Conservation (phyloP, 2,329 filamentous ascomycete genomes). For the Parafenestella ontariensis region DNA sequence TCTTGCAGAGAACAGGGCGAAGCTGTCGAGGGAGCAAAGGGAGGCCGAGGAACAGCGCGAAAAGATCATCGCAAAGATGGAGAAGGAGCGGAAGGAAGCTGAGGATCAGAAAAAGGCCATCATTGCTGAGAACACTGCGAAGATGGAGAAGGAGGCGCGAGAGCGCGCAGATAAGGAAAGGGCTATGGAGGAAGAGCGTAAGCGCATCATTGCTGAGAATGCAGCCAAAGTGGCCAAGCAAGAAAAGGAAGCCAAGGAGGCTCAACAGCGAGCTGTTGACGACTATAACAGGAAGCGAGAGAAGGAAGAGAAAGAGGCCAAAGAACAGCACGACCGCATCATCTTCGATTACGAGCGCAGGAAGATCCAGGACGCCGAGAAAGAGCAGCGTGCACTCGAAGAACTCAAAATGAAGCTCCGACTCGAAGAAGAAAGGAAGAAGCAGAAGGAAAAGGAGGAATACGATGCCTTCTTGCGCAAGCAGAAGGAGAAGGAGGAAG, state of each 20-base stretch:
- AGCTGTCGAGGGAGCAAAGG: slow-evolving; percentile 35
- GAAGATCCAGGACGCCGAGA: slow-evolving; percentile 46
- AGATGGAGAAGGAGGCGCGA: slow-evolving; percentile 37
- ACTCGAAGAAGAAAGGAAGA: slow-evolving; percentile 50
- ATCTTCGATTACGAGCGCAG: slow-evolving; percentile 47
- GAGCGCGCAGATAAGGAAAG: slow-evolving; percentile 35
- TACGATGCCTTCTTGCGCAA: slow-evolving; percentile 50
- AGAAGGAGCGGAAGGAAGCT: slow-evolving; percentile 47
- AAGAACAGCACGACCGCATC: slow-evolving; percentile 41
- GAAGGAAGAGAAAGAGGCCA: slow-evolving; percentile 39
- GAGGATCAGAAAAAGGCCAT: slow-evolving; percentile 40
- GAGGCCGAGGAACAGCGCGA: slow-evolving; percentile 35
- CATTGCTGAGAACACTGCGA: slow-evolving; percentile 41
- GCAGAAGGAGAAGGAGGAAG: slow-evolving; percentile 51
- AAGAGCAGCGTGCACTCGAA: slow-evolving; percentile 47
- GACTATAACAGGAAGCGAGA: slow-evolving; percentile 44
- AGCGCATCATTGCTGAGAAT: slow-evolving; percentile 40
- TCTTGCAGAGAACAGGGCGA: slow-evolving; percentile 33
- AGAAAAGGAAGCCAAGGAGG: slow-evolving; percentile 40
- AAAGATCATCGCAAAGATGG: slow-evolving; percentile 44
- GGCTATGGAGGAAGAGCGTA: slow-evolving; percentile 34
- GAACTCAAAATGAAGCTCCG: slow-evolving; percentile 49
- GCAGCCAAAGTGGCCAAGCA: slow-evolving; percentile 37
- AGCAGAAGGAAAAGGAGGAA: slow-evolving; percentile 53
- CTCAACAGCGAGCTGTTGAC: slow-evolving; percentile 42